Base-by-base conservation (phyloP, 106 monocot species). In the Apostasia shenzhenica region DNA sequence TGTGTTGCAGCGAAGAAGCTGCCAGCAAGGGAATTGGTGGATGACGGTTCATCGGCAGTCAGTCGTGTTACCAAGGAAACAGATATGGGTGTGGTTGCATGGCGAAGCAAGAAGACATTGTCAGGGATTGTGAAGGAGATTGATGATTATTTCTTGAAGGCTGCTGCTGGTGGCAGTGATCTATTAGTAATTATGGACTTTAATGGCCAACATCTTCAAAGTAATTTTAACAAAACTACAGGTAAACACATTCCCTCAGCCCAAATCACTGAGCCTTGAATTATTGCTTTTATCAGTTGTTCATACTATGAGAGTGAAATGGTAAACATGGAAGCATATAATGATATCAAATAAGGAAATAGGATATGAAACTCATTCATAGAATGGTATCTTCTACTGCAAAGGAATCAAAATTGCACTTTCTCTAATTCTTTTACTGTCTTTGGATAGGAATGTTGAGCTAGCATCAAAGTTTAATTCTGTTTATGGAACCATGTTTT, bases 131-230 rank as follows among this genome's bases (percentile, higher is more conserved):
- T 84, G 58, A 89, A 84, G 78, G 88, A 95, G 66, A 63, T 95
- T 57, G 94, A 95, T 70, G 94, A 95, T 61, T 91, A 83, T 65
- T 95, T 95, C 80, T 82, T 95, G 71, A 95, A 91, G 66, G 94
- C 94, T 46, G 88, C 91, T 2, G 91, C 91, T 0, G 85, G 75
- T 8, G 94, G 94, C 13, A 83, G 73, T 10, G 85, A 82, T 47
- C 81, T 91, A 54, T 77, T 81, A 8, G 68, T 58, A 51, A 59
- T 91, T 59, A 63, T 95, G 77, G 91, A 86, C 39, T 80, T 79
- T 43, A 68, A 54, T 7, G 72, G 61, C 13, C 76, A 56, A 45
- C 63, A 14, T 44, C 63, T 72, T 41, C 70, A 77, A 49, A 65
- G 65, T 26, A 48, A 65, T 44, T 49, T 65, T 48, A 65, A 37